These are phyloP conservation scores for Aspergillus steynii DNA, from an alignment of 495 filamentous ascomycete species.

Conservation along the genomic window DNA sequence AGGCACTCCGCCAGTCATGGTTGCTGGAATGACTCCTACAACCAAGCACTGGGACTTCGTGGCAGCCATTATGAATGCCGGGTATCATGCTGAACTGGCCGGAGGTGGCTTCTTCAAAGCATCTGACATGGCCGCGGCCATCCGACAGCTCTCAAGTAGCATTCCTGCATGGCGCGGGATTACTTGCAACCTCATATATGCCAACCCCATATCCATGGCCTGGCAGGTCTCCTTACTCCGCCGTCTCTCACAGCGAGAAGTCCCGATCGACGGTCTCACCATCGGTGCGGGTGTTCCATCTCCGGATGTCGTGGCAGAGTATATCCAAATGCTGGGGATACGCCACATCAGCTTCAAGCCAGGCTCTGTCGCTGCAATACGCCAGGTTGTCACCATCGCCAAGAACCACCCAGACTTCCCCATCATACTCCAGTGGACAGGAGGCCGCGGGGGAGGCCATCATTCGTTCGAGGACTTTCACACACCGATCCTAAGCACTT, in stretches of 20 bases:
- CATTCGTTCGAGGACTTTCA: slow-evolving; percentile 56
- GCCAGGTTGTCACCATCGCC: slow-evolving; percentile 49
- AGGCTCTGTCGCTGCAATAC: slow-evolving; percentile 44
- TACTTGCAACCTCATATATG: slow-evolving; percentile 43
- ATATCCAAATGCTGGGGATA: slow-evolving; percentile 47
- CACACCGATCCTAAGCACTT: slow-evolving; percentile 45
- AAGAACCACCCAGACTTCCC: slow-evolving; percentile 47
- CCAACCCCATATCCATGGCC: slow-evolving; percentile 32
- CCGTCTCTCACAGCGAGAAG: slow-evolving; percentile 22
- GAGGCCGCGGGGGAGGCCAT: slow-evolving; percentile 52
- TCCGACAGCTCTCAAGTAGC: slow-evolving; percentile 24
- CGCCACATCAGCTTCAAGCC: slow-evolving; percentile 54
- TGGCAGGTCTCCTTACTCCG: slow-evolving; percentile 39
- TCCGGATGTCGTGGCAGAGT: slow-evolving; percentile 46
- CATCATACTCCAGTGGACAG: slow-evolving; percentile 53
- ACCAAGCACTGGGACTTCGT: slow-evolving; percentile 41
- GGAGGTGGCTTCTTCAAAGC: slow-evolving; percentile 36
- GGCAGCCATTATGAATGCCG: slow-evolving; percentile 37
- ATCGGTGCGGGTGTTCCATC: slow-evolving; percentile 55
- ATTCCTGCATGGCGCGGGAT: slow-evolving; percentile 37
- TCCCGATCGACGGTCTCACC: slow-evolving; percentile 43
- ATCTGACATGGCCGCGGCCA: slow-evolving; percentile 29
- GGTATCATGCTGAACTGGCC: slow-evolving; percentile 42
- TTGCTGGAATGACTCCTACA: slow-evolving; percentile 48
- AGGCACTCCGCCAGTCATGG: slow-evolving; percentile 39